Evolutionary conservation across 257 asterid genomes (phyloP), one percentile per base, ranked within the genome.

Genomic region (Nemophila menziesii): DNA sequence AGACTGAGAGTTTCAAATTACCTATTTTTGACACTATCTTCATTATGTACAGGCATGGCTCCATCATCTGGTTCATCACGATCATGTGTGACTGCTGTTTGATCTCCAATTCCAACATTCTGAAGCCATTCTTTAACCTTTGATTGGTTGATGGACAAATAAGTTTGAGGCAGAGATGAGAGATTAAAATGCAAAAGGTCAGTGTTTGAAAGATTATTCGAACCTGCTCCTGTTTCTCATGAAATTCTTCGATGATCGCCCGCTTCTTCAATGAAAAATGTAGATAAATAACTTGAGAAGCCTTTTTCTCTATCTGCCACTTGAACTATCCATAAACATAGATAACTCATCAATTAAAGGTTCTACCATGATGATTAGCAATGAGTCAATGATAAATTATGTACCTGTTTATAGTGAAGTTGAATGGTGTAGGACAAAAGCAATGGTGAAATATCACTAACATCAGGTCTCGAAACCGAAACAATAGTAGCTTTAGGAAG

Each of bases 141-240:
- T 59, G 33, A 9, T 45, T 14, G 29, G 14, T 29, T 22, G 14
- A 37, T 15, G 23, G 16, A 21, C 39, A 22, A 39, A 13, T 33
- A 38, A 14, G 38, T 21, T 40, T 14, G 8, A 39, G 51, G 49
- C 36, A 7, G 36, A 4, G 15, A 33, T 46, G 33, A 11, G 8
- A 37, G 56, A 65, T 15, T 5, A 16, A 29, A 37, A 22, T 49
- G 12, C 27, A 16, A 8, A 40, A 9, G 16, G 8, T 22, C 16
- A 29, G 33, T 29, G 36, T 5, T 29, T 29, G 26, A 42, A 49
- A 55, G 24, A 64, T 61, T 68, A 62, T 62, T 52, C 61, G 48
- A 65, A 82, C 97, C 97, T 87, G 90, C 66, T 78, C 97, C 55
- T 87, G 97, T 65, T 83, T 87, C 78, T 71, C 97, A 29, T 83